These are phyloP conservation scores for Conringia planisiliqua DNA, from an alignment of 345 rosid species.

Conservation along the genomic window DNA sequence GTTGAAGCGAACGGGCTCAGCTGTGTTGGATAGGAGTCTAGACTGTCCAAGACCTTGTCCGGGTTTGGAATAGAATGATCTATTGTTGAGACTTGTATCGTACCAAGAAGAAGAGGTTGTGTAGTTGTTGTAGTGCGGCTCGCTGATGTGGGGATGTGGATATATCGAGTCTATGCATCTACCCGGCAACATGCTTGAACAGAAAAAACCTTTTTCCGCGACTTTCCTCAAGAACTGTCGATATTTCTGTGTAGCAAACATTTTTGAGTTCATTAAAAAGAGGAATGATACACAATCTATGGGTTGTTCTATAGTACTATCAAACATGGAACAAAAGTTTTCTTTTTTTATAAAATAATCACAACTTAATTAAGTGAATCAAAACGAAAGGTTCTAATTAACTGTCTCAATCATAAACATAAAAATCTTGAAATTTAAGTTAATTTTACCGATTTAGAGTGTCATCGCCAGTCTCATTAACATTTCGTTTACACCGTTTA, in stretches of 20 bases:
- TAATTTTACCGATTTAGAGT: neutral
- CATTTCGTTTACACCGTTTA: neutral
- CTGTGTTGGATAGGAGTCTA: conserved; percentile 25
- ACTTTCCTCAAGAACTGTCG: neutral
- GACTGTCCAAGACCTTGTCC: conserved; percentile 26
- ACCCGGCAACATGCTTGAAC: neutral
- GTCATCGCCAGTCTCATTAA: neutral
- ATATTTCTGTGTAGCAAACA: neutral
- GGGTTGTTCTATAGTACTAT: neutral
- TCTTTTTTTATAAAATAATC: neutral
- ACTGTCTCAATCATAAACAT: neutral
- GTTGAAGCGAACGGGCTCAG: conserved; percentile 13
- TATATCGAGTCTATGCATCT: conserved; percentile 29
- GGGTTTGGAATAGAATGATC: conserved; percentile 14
- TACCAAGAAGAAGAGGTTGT: conserved; percentile 9
- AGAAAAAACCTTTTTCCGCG: neutral
- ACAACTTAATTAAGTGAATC: neutral
- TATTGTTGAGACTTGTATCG: conserved; percentile 12
- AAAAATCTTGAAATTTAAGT: neutral
- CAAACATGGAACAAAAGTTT: neutral
- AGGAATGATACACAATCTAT: neutral
- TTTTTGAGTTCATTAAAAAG: neutral
- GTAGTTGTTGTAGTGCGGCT: conserved; percentile 5
- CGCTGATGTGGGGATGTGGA: conserved; percentile 24
- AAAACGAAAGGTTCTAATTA: neutral